Base-by-base conservation (phyloP, 2,329 filamentous ascomycete genomes). In the Biscogniauxia marginata region DNA sequence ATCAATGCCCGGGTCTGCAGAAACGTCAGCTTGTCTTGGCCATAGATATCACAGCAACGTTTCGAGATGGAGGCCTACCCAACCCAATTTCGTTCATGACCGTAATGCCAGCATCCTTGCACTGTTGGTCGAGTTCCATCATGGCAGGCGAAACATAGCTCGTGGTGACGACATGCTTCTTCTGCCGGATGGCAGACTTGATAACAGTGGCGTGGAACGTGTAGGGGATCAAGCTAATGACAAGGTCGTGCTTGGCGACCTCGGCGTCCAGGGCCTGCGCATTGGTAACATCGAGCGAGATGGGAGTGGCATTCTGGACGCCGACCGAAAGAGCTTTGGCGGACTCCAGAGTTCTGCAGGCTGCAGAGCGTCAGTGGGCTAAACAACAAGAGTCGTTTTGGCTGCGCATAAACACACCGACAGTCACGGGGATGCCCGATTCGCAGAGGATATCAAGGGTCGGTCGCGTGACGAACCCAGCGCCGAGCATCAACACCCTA, bases 1-100 rank as follows among this genome's bases (percentile, higher is more conserved):
- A 71, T 91, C 88, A 63, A 91, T 84, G 71, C 87, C 87, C 23
- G 87, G 87, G 73, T 89, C 87, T 46, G 80, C 74, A 59, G 67
- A 52, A 49, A 46, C 9, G 20, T 52, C 30, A 52, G 49, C 23
- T 18, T 30, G 24, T 39, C 22, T 50, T n/a, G n/a, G 22, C 19
- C 59, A 19, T 49, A n/a, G 9, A 19, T 11, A 34, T 34, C 30
- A 34, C 44, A 46, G 44, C 44, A 46, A 34, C 7, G 7, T 7
- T 16, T 16, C 30, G 7, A 34, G 7, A 7, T 34, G 30, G 30
- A 45, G n/a, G n/a, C 30, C 19, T 22, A 52, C 77, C 75, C 58
- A 89, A 71, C 60, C 91, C 91, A 71, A 96, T 96, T 83, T 98
- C 93, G 77, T 98, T 97, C 89, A 97, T 93, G 71, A 97, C 93